Conservation (phyloP, 2,329 filamentous ascomycete species). For the Sarocladium kiliense region DNA sequence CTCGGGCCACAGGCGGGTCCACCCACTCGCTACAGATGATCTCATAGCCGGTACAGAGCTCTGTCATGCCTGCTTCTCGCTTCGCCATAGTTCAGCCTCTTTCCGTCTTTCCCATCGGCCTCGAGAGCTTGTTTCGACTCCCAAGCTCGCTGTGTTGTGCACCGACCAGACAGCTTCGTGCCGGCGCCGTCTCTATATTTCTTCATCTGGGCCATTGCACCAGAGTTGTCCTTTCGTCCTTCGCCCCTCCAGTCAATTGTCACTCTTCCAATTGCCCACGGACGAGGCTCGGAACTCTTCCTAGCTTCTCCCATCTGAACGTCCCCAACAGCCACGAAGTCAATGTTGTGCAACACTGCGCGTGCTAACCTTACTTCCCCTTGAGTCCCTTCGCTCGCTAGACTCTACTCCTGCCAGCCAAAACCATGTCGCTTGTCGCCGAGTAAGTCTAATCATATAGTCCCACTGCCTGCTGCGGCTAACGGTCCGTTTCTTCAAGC, state of each 20-base stretch:
- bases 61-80: neutral
- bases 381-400: constrained; percentile 6
- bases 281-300: no score
- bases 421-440: constrained; percentile 39
- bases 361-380: no score
- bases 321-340: neutral
- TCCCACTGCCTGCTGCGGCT: neutral
- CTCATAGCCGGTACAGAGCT: constrained; percentile 3
- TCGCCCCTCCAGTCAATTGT: no score
- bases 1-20: neutral
- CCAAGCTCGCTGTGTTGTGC: neutral
- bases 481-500: constrained; percentile 25
- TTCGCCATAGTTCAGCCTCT: neutral
- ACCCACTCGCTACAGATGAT: neutral
- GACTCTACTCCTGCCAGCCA: neutral
- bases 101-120: neutral
- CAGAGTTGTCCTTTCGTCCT: no score
- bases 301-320: neutral
- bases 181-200: no score
- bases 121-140: neutral
- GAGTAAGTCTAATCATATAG: constrained; percentile 32
- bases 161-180: no score
- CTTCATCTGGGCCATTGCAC: no score
- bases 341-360: neutral
- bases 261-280: neutral